phyloP scores from a whole-genome alignment of 805 yeast species.

The Kockiozyma suomiensis region DNA sequence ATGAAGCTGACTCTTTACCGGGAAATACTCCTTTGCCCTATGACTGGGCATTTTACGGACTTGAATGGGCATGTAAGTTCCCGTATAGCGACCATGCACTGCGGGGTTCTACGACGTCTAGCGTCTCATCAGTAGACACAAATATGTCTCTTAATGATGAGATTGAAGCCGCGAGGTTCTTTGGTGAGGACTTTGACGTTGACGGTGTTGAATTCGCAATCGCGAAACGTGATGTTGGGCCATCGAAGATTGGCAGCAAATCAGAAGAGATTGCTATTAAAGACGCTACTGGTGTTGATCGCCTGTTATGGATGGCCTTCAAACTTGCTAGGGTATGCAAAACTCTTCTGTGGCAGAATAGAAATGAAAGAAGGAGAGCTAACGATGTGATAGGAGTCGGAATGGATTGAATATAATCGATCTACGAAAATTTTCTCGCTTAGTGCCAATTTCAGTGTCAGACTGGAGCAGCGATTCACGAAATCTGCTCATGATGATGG shows the following conservation, averaged over 20 bases:
- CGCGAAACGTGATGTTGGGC: conserved; percentile 14
- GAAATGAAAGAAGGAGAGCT: neutral
- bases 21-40: conserved; percentile 2
- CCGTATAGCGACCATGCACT: no score
- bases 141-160: no score
- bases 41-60: conserved; percentile 26
- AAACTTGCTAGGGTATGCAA: conserved; percentile 19
- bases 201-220: conserved; percentile 2
- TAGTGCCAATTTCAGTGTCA: neutral
- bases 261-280: neutral
- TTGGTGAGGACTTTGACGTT: conserved; percentile 5
- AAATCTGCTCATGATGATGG: neutral
- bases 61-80: conserved; percentile 16
- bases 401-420: neutral
- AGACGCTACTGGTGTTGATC: conserved; percentile 19
- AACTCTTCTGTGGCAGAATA: neutral
- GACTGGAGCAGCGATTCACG: neutral
- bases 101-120: no score
- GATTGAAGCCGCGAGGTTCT: neutral
- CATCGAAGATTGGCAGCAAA: neutral
- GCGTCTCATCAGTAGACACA: no score
- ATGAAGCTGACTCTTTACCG: conserved; percentile 10
- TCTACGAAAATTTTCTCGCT: neutral
- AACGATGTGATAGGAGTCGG: neutral
- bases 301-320: conserved; percentile 27